Base-by-base conservation (phyloP, 768 basidiomycete species). In the Cantharellus cinnabarinus region DNA sequence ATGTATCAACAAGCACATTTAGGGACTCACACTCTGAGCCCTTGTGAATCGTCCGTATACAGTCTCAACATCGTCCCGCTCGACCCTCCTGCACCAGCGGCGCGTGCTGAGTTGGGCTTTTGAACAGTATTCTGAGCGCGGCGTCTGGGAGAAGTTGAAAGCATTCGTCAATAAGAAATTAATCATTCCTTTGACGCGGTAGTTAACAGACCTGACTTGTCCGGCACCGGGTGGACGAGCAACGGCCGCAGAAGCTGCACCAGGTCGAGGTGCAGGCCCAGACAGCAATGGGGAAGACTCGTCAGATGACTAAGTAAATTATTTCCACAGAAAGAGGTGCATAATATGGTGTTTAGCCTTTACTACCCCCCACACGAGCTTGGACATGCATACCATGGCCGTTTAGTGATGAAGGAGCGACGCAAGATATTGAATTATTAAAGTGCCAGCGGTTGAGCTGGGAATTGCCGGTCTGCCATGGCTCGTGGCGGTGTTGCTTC, bases 61-160 rank as follows among this genome's bases (percentile, higher is more conserved):
- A 99, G 77, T 73, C 89, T 90, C 67, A 99, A 79, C 95, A 99
- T 98, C 60, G 95, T 99, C 74, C 89, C 94, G 60, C 85, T 89
- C 42, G 88, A 91, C 58, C 95, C 95, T 58, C 95, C 95, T 60
- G 90, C 90, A 48, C 94, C 91, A 37, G 93, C 90, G 44, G 90
- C 83, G 60, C 93, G 83, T 39, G 83, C 70, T 1, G 89, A 93
- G 68, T 90, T 91, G 35, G 91, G 89, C 70, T 77, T 81, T 37
- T 54, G 52, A 37, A 54, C 52, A 54, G 82, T 66, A 39, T 69
- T 63, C 14, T 48, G 67, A 3, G 70, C 82, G 64, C 87, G 85
- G 65, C 88, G 77, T 70, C 87, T 82, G 65, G 87, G 89, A 40
- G 14, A 37, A 58, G 57, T n/a, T 5, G 7, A 42, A 20, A 38